phyloP scores from a whole-genome alignment of 2,329 filamentous ascomycete genomes.

The Ascomycota sp. region DNA sequence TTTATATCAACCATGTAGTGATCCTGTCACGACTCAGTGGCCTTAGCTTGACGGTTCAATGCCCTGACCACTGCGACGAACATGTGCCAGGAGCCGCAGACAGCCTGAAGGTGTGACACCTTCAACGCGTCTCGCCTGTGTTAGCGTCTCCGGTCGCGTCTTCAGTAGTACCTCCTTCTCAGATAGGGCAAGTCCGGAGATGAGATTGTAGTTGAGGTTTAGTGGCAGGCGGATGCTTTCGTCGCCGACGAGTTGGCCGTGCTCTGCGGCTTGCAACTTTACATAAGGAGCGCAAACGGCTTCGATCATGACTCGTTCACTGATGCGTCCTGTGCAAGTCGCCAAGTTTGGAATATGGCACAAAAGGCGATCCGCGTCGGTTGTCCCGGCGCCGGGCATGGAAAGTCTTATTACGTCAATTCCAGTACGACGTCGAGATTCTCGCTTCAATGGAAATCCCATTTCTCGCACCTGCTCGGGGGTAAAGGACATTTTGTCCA shows the following conservation, averaged over 20 bases:
- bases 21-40: no score
- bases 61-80: slow-evolving; percentile 18
- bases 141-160: slow-evolving; percentile 64
- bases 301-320: slow-evolving; percentile 57
- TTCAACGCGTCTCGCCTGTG: slow-evolving; percentile 74
- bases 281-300: slow-evolving; percentile 78
- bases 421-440: slow-evolving; percentile 47
- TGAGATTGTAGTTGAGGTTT: slow-evolving; percentile 53
- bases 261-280: slow-evolving; percentile 45
- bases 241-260: slow-evolving; percentile 50
- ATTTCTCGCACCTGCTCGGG: slow-evolving; percentile 45
- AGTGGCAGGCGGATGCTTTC: slow-evolving; percentile 52
- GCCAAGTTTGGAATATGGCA: slow-evolving; percentile 34
- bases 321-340: slow-evolving; percentile 36
- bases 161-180: slow-evolving; percentile 52
- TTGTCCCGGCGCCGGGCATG: slow-evolving; percentile 21
- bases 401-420: slow-evolving; percentile 60
- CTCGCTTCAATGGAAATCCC: slow-evolving; percentile 49
- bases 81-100: slow-evolving; percentile 39
- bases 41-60: background rate
- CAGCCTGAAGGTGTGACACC: slow-evolving; percentile 46
- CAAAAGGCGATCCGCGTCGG: slow-evolving; percentile 31
- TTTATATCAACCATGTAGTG: no score
- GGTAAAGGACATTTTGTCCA: slow-evolving; percentile 37
- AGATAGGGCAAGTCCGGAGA: slow-evolving; percentile 59